A percentile compares a stretch with the other conserved stretches of the same genome.
Evolutionary conservation across 2,329 filamentous ascomycete species (phyloP).

Genomic region (Apiospora aurea): DNA sequence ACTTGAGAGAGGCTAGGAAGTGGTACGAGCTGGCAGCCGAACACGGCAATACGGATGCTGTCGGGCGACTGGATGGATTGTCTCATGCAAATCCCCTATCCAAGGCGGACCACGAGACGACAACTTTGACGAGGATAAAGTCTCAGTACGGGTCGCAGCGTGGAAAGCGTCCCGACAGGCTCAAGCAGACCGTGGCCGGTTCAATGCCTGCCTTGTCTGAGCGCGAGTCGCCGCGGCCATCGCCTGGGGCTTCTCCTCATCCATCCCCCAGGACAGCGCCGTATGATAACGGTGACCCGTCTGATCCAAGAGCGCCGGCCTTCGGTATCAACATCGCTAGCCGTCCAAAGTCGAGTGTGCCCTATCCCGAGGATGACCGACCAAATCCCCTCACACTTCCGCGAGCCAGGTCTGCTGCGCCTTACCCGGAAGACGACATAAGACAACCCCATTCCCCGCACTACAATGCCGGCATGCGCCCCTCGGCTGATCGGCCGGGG

Average conservation of each 20-base stretch:
- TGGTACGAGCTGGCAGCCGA: conserved; percentile 93
- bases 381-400: conserved; percentile 56
- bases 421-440: conserved; percentile 62
- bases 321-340: conserved; percentile 59
- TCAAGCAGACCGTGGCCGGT: conserved; percentile 53
- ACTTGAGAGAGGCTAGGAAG: conserved; percentile 78
- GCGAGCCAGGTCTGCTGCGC: conserved; percentile 55
- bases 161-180: conserved; percentile 66
- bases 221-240: conserved; percentile 37
- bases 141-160: conserved; percentile 76
- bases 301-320: conserved; percentile 57
- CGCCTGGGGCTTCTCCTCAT: conserved; percentile 36
- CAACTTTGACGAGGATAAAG: conserved; percentile 88
- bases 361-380: conserved; percentile 74
- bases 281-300: conserved; percentile 53
- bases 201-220: conserved; percentile 60
- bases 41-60: conserved; percentile 90
- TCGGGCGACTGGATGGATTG: conserved; percentile 82
- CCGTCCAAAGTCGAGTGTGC: conserved; percentile 65
- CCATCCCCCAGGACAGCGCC: conserved; percentile 48
- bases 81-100: conserved; percentile 83
- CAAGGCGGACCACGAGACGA: conserved; percentile 90
- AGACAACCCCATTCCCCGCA: conserved; percentile 47
- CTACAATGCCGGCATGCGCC: conserved; percentile 56
- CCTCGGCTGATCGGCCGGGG: conserved; percentile 57